Base-by-base conservation (phyloP, 352 stramenopile species). In the Pythium brassicae region DNA sequence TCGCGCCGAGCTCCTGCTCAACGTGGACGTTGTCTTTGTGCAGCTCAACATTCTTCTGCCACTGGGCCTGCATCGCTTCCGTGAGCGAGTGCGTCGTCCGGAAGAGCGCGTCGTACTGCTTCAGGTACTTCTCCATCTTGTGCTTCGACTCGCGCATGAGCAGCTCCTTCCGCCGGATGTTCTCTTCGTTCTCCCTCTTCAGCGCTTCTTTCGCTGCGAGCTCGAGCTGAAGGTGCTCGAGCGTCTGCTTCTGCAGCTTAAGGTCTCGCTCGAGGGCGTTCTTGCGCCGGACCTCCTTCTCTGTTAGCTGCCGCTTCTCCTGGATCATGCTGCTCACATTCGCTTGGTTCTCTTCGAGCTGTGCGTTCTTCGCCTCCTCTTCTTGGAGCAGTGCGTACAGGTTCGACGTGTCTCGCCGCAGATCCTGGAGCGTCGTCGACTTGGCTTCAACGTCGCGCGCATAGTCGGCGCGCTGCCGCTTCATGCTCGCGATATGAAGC, bases 11-110 rank as follows among this genome's bases (percentile, higher is more conserved):
- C 69, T 97, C 90, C 68, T 97, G 97, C 59, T 97, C 83, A 2
- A 79, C 61, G 39, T 83, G 67, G 4, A 85, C 62, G 26, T 92
- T 92, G 29, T 83, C 69, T 55, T 93, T 90, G 66, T 98, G 94
- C 0, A 92, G 95, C n/a, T 88, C 83, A 59, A 98, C 92, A 60
- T 98, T 69, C 88, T 96, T 96, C 67, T 97, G 91, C 85, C 83
- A 96, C n/a, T 89, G 81, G 63, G 94, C 97, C 53, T 98, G 92
- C 70, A 98, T 97, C 74, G 98, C 94, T 55, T 98, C 98, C 64
- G 97, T 95, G 46, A 98, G 78, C 48, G 82, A 90, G 34, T 23
- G 76, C 72, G 65, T 98, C 97, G 55, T 88, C 97, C 35, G 79
- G 63, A 98, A 98, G 17, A 98, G 65, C 61, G 98, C 94, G 22